Evolutionary conservation across 805 yeast genomes (phyloP).

Genomic region (Lipomyces spencermartinsiae): DNA sequence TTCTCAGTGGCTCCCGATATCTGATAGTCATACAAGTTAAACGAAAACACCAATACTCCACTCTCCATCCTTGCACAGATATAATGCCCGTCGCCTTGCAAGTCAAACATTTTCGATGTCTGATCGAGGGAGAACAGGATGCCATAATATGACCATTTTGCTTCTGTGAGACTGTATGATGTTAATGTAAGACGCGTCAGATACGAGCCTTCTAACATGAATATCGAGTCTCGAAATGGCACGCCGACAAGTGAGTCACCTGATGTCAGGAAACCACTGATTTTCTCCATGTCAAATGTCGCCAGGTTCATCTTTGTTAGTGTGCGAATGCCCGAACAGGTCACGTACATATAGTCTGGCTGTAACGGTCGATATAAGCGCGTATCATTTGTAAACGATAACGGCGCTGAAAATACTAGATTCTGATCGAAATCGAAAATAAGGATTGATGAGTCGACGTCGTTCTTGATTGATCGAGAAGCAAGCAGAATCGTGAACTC

Average conservation of each 20-base stretch:
- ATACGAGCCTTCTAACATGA: slow-evolving; percentile 38
- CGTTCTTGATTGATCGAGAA: slow-evolving; percentile 23
- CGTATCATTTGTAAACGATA: slow-evolving; percentile 26
- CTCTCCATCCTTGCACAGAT: slow-evolving; percentile 37
- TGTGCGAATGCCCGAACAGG: slow-evolving; percentile 37
- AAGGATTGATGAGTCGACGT: slow-evolving; percentile 23
- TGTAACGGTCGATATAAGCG: slow-evolving; percentile 30
- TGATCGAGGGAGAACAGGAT: slow-evolving; percentile 36
- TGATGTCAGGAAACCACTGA: slow-evolving; percentile 35
- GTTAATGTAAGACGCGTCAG: slow-evolving; percentile 36
- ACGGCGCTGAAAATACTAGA: slow-evolving; percentile 21
- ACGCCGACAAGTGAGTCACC: slow-evolving; percentile 38
- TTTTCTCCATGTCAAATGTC: slow-evolving; percentile 13
- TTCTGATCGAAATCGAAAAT: slow-evolving; percentile 34
- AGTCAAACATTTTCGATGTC: slow-evolving; percentile 36
- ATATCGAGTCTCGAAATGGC: slow-evolving; percentile 37
- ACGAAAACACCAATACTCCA: slow-evolving; percentile 35
- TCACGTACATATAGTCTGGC: slow-evolving; percentile 28
- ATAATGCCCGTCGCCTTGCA: slow-evolving; percentile 39
- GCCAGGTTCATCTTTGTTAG: slow-evolving; percentile 26
- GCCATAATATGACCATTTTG: slow-evolving; percentile 36
- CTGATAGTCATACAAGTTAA: slow-evolving; percentile 35
- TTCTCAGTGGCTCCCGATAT: slow-evolving; percentile 13
- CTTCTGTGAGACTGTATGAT: slow-evolving; percentile 24
- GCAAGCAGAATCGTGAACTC: slow-evolving; percentile 27